phyloP scores from a whole-genome alignment of 2,329 filamentous ascomycete species.

The Endoconidiophora laricicola region DNA sequence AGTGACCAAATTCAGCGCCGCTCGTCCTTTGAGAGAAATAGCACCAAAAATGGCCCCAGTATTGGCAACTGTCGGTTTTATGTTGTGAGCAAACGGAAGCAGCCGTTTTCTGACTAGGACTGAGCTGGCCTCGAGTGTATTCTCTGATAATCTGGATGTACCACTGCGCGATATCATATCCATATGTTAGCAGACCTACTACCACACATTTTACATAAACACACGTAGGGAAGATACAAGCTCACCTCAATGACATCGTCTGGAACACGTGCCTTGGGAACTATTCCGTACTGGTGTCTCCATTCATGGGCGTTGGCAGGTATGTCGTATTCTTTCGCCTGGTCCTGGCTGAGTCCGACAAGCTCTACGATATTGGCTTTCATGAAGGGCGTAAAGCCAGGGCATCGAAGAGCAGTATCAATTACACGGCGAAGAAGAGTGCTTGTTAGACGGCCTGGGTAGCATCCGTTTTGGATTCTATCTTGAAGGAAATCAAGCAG shows the following conservation, averaged over 20 bases:
- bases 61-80: conserved; percentile 1
- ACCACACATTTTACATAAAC: background rate
- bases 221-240: conserved; percentile 2
- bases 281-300: conserved; percentile 35
- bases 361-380: conserved; percentile 40
- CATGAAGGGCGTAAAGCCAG: conserved; percentile 43
- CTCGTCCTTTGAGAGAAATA: conserved; percentile 6
- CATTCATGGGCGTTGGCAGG: conserved; percentile 32
- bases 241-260: conserved; percentile 39
- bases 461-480: conserved; percentile 24
- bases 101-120: no score
- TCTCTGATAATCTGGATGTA: conserved; percentile 8
- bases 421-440: conserved; percentile 38
- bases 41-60: conserved; percentile 10
- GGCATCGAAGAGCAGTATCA: conserved; percentile 36
- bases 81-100: background rate
- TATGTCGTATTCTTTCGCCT: conserved; percentile 26
- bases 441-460: conserved; percentile 30
- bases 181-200: background rate
- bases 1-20: background rate
- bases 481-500: conserved; percentile 30
- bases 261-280: conserved; percentile 30
- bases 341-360: conserved; percentile 22
- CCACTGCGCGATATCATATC: conserved; percentile 1
- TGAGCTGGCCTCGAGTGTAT: background rate